phyloP scores from a whole-genome alignment of 2,329 filamentous ascomycete species.

The Metarhizium brunneum region DNA sequence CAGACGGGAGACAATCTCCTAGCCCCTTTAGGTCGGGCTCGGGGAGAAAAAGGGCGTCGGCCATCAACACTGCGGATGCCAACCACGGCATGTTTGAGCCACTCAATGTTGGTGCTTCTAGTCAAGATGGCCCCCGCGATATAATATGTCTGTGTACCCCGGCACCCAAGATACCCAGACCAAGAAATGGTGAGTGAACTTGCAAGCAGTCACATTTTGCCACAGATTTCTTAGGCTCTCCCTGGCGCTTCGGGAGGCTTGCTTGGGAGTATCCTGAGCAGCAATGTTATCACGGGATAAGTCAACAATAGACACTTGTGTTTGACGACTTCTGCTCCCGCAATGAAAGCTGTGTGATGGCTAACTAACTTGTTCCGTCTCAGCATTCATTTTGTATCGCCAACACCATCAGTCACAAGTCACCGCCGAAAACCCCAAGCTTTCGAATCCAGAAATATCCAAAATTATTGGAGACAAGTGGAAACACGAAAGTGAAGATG shows the following conservation, averaged over 20 bases:
- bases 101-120: conserved; percentile 18
- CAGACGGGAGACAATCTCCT: conserved; percentile 6
- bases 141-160: conserved; percentile 48
- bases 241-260: not conserved
- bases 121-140: conserved; percentile 26
- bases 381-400: conserved; percentile 96
- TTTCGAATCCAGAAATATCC: conserved; percentile 92
- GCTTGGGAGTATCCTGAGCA: not conserved
- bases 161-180: conserved; percentile 47
- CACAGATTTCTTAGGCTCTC: not conserved
- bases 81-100: conserved; percentile 25
- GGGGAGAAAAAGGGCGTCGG: conserved; percentile 34
- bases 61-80: conserved; percentile 36
- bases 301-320: not conserved
- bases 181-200: conserved; percentile 44
- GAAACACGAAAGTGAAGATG: conserved; percentile 63
- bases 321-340: not conserved
- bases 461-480: conserved; percentile 95
- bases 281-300: not conserved
- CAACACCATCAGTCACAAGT: conserved; percentile 84
- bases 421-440: conserved; percentile 71
- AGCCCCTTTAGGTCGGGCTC: conserved; percentile 5
- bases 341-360: not conserved
- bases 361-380: conserved; percentile 18
- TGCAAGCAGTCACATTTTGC: not conserved